A percentile compares a stretch with the other conserved stretches of the same genome.
Evolutionary conservation across 2,329 filamentous ascomycete genomes (phyloP).

Genomic region (Ascochyta pisi): DNA sequence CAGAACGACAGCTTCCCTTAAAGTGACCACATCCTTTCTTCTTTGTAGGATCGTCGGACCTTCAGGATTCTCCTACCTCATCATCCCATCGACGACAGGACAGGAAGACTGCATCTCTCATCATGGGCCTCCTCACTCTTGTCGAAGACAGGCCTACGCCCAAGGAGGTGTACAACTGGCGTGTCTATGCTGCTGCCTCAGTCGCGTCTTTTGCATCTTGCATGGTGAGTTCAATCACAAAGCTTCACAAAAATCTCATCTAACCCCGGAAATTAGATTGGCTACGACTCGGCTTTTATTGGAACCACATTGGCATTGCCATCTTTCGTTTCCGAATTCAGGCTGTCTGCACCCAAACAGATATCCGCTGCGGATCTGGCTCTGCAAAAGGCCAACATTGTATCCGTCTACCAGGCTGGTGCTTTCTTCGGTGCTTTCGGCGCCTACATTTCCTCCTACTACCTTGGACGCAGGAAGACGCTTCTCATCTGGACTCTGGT

Average conservation of each 20-base stretch:
- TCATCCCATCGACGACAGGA: background rate
- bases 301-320: conserved; percentile 73
- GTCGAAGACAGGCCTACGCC: conserved; percentile 58
- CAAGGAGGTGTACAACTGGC: conserved; percentile 65
- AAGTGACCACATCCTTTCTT: conserved; percentile 4
- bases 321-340: conserved; percentile 73
- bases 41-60: conserved; percentile 5
- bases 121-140: conserved; percentile 40
- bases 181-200: conserved; percentile 60
- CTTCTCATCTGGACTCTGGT: conserved; percentile 66
- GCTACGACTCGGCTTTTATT: conserved; percentile 78
- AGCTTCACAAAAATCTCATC: conserved; percentile 44
- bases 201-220: conserved; percentile 63
- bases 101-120: conserved; percentile 4
- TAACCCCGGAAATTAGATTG: conserved; percentile 57
- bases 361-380: conserved; percentile 59
- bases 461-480: conserved; percentile 69
- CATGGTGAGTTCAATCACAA: conserved; percentile 31
- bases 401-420: conserved; percentile 80
- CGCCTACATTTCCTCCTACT: conserved; percentile 69
- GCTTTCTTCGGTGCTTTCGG: conserved; percentile 74
- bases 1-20: conserved; percentile 6
- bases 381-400: conserved; percentile 74
- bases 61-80: conserved; percentile 5
- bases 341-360: conserved; percentile 53